Base-by-base conservation (phyloP, 345 rosid species). In the Rhizophora mangle region DNA sequence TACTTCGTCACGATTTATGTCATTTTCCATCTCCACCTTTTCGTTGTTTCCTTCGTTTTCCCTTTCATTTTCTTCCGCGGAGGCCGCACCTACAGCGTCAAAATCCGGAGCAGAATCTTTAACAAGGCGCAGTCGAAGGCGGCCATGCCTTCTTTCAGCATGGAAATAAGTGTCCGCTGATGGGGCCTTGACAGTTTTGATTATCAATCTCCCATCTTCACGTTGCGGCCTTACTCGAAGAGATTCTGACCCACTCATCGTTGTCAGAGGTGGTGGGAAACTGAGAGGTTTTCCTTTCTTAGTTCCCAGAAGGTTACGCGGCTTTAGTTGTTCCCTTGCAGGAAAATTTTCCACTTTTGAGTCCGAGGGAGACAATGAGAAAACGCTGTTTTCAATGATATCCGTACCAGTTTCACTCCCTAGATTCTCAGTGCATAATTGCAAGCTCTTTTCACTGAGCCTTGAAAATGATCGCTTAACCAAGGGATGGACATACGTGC, bases 401-500 rank as follows among this genome's bases (percentile, higher is more conserved):
- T 87, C 89, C 59, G 84, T 85, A 6, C 98, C 97, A 0, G 91
- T 88, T 79, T 93, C 98, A 53, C 82, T 87, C 3, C 98, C 97
- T 10, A 93, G 81, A 68, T 79, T 87, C 71, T 93, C 97, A 6
- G 98, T 93, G 71, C 97, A 93, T 43, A 93, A 63, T 78, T 86
- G 87, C 75, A 93, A 49, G 84, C 98, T 91, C 79, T 81, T 86
- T 39, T 85, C 85, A 43, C 91, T 88, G 2, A 93, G 86, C 27
- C 67, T 64, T 11, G 85, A 84, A 6, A 80, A 68, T 58, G 86
- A 84, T 57, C 85, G 84, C 79, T 76, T 85, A 8, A 56, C 65
- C 59, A 75, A 68, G 51, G 86, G 84, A 59, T 79, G 90, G 68
- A 79, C 85, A 69, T 87, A 86, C 13, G 67, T 29, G 46, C 39